phyloP scores from a whole-genome alignment of 208 protist species.

The Leishmania aethiopica region DNA sequence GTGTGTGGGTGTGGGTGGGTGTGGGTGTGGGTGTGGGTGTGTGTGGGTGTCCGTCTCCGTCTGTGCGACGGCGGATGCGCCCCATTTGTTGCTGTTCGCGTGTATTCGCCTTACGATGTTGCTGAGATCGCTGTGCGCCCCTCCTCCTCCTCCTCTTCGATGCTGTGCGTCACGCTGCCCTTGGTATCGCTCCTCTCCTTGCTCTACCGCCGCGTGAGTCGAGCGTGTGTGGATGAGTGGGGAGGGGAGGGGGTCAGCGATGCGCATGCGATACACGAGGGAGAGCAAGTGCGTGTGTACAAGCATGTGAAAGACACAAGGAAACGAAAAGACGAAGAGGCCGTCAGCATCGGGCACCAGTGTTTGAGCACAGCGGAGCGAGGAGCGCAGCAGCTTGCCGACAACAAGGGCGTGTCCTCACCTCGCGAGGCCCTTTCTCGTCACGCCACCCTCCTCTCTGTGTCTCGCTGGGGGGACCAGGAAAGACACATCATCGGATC shows the following conservation, averaged over 20 bases:
- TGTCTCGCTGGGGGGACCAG: not conserved
- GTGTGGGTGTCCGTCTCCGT: not conserved
- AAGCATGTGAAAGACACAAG: not conserved
- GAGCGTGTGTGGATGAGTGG: not conserved
- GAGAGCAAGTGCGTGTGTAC: not conserved
- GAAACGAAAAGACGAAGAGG: not conserved
- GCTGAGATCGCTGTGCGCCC: not conserved
- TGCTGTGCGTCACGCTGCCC: not conserved
- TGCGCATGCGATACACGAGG: not conserved
- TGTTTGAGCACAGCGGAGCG: not conserved
- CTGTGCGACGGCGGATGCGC: too few species aligned
- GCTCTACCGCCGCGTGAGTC: not conserved
- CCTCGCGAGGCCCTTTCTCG: not conserved
- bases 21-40: too few species aligned
- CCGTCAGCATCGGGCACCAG: not conserved
- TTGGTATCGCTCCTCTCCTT: not conserved
- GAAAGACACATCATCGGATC: not conserved
- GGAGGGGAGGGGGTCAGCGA: not conserved
- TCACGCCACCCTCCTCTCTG: not conserved
- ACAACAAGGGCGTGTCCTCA: not conserved
- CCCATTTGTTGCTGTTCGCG: not conserved
- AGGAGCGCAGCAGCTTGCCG: not conserved
- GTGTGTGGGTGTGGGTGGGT: not conserved
- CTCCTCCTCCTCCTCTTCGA: not conserved
- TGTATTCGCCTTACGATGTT: not conserved